Percentiles rank a stretch among this genome's conserved stretches.
Conservation (phyloP, 306 rosid genomes). For the Hippophae rhamnoides region DNA sequence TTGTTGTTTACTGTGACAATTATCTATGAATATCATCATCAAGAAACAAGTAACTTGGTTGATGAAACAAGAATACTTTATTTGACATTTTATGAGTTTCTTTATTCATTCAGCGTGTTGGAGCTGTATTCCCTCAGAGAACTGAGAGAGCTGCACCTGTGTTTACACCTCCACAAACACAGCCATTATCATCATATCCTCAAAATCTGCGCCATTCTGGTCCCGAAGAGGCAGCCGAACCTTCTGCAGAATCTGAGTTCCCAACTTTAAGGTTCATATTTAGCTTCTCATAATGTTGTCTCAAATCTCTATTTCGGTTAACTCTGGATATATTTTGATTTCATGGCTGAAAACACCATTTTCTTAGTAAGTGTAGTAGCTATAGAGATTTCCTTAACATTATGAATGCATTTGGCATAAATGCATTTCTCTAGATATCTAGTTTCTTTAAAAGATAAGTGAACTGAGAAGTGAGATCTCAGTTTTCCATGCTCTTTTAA, state of each 20-base stretch:
- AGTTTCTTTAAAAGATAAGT: too few species aligned
- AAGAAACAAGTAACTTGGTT: constrained; percentile 2
- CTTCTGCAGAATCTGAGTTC: constrained; percentile 71
- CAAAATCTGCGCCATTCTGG: constrained; percentile 51
- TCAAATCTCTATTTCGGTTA: neutral
- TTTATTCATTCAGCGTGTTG: constrained; percentile 61
- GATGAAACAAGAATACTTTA: neutral
- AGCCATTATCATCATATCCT: constrained; percentile 74
- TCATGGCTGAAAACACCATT: neutral
- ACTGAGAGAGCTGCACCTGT: constrained; percentile 73
- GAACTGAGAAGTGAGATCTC: too few species aligned
- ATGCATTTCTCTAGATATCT: too few species aligned
- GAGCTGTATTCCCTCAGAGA: constrained; percentile 88
- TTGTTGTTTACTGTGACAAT: constrained; percentile 4
- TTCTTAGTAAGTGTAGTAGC: neutral
- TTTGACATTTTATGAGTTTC: too few species aligned
- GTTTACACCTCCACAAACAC: constrained; percentile 86
- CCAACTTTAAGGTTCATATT: constrained; percentile 70
- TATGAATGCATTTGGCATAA: too few species aligned
- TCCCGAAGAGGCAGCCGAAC: constrained; percentile 47
- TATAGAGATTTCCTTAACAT: too few species aligned
- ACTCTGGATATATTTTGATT: neutral
- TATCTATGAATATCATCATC: neutral
- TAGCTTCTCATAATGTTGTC: constrained; percentile 17
- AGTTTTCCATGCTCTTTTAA: too few species aligned